Conservation (phyloP, 495 filamentous ascomycete species). For the Pseudotulostoma volvatum region DNA sequence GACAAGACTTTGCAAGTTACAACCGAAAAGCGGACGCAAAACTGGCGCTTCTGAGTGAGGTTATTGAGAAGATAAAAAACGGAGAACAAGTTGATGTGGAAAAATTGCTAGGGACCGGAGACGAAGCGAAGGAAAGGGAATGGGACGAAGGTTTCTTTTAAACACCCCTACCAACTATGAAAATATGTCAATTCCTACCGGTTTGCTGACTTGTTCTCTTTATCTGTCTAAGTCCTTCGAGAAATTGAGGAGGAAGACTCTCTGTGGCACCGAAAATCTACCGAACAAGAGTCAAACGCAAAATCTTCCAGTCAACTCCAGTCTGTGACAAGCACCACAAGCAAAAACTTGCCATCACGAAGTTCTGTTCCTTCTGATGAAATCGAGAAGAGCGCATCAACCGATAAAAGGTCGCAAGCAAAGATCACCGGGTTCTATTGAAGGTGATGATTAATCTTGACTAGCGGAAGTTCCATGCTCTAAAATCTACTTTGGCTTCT, state of each 20-base stretch:
- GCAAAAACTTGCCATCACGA: background rate
- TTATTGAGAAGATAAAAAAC: conserved; percentile 62
- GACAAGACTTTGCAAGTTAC: conserved; percentile 55
- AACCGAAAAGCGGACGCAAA: conserved; percentile 61
- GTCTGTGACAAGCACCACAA: background rate
- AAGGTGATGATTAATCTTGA: too few relatives aligned
- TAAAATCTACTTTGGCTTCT: too few relatives aligned
- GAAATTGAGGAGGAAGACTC: conserved; percentile 70
- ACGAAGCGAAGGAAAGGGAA: conserved; percentile 55
- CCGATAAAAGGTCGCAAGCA: background rate
- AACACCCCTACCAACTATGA: background rate
- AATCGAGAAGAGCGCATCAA: background rate
- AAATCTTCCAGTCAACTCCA: conserved; percentile 1
- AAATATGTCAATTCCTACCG: background rate
- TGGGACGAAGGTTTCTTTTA: conserved; percentile 65
- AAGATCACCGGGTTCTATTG: too few relatives aligned
- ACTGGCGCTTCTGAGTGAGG: conserved; percentile 61
- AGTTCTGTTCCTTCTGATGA: too few relatives aligned
- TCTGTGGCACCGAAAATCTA: conserved; percentile 33
- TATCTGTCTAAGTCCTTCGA: conserved; percentile 39
- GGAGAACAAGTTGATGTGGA: conserved; percentile 90
- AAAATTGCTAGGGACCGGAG: conserved; percentile 62
- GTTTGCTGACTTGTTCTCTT: background rate
- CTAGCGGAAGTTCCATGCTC: too few relatives aligned
- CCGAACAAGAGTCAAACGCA: conserved; percentile 8